Evolutionary conservation across 2,329 filamentous ascomycete species (phyloP).

Genomic region (Beauveria sp.): DNA sequence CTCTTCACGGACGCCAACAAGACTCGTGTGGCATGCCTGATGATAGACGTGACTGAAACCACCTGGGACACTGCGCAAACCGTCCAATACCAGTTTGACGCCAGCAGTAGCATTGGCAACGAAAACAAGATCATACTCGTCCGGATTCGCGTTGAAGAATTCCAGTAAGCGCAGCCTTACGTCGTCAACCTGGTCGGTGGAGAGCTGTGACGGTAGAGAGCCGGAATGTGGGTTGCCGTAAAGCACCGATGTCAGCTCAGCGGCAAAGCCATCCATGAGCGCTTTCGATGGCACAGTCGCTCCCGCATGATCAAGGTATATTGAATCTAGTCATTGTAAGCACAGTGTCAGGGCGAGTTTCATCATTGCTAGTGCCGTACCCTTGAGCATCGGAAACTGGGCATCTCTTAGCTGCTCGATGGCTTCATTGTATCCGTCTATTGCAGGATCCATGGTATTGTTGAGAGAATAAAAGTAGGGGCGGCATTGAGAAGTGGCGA

Average conservation of each 20-base stretch:
- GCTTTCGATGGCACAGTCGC: slow-evolving; percentile 78
- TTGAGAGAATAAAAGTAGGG: neutral
- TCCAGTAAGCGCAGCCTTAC: slow-evolving; percentile 60
- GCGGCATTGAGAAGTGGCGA: neutral
- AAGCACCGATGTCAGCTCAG: slow-evolving; percentile 69
- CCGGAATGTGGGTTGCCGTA: slow-evolving; percentile 91
- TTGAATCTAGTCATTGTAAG: slow-evolving; percentile 44
- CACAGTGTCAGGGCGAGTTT: neutral
- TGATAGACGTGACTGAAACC: slow-evolving; percentile 84
- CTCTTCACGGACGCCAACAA: slow-evolving; percentile 73
- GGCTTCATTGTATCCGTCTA: slow-evolving; percentile 44
- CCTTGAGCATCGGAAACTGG: slow-evolving; percentile 65
- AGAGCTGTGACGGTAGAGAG: slow-evolving; percentile 71
- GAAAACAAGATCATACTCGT: slow-evolving; percentile 81
- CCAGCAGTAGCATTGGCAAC: slow-evolving; percentile 88
- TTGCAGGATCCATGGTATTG: slow-evolving; percentile 11
- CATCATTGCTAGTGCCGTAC: slow-evolving; percentile 29
- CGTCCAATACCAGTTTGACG: slow-evolving; percentile 79
- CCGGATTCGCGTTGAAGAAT: slow-evolving; percentile 76
- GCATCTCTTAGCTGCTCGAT: slow-evolving; percentile 50
- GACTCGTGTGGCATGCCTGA: slow-evolving; percentile 74
- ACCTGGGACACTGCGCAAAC: slow-evolving; percentile 57
- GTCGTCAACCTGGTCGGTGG: slow-evolving; percentile 68
- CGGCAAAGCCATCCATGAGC: slow-evolving; percentile 68
- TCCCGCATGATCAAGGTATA: slow-evolving; percentile 93